A percentile compares a stretch with the other conserved stretches of the same genome.
These are phyloP conservation scores for Stipa capillata DNA, from an alignment of 176 grass and related monocot genomes.

Conservation along the genomic window DNA sequence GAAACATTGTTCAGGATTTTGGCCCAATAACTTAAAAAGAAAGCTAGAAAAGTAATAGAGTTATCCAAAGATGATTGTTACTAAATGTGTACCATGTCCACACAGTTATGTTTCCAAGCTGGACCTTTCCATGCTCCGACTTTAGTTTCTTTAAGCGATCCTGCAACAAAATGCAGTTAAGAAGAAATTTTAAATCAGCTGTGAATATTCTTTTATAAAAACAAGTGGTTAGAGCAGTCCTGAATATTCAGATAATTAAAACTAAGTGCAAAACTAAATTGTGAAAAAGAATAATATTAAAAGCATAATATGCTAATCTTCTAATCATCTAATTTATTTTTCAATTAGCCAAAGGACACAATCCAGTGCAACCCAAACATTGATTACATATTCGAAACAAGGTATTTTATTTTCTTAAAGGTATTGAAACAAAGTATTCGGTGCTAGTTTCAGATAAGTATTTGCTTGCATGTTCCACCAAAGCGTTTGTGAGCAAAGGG, in stretches of 20 bases:
- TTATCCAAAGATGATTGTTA: neutral
- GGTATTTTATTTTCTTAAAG: too few relatives aligned
- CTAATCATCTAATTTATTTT: neutral
- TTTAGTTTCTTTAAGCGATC: constrained; percentile 94
- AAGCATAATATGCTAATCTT: neutral
- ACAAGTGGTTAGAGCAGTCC: neutral
- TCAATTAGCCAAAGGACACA: neutral
- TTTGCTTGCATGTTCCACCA: neutral
- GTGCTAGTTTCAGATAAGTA: neutral
- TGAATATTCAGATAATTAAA: neutral
- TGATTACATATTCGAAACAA: too few relatives aligned
- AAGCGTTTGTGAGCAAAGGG: neutral
- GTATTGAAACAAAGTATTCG: too few relatives aligned
- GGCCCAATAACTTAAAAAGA: neutral
- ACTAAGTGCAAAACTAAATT: neutral
- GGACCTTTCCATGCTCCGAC: constrained; percentile 84
- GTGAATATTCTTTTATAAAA: neutral
- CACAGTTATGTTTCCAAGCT: constrained; percentile 90
- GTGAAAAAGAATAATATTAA: neutral
- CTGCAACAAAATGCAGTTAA: constrained; percentile 28
- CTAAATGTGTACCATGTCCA: constrained; percentile 70
- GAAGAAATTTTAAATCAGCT: neutral
- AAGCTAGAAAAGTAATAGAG: neutral
- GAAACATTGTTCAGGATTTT: constrained; percentile 13
- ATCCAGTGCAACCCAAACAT: neutral